phyloP scores from a whole-genome alignment of 148 eudicot species.

The Rhododendron kiyosumense region DNA sequence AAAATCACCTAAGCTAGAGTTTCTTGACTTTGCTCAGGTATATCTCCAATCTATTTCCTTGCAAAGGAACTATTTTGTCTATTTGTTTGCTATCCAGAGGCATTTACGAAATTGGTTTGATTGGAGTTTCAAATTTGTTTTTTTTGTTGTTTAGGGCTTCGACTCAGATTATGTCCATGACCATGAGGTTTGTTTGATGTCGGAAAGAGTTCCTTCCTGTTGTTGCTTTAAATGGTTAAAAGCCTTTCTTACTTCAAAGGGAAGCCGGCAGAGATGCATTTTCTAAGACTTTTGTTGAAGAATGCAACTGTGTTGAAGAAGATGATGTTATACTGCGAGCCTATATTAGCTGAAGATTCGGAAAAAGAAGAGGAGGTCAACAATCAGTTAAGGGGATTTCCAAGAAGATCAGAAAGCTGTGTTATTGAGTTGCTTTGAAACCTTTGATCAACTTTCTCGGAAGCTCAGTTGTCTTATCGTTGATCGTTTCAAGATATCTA shows the following conservation, averaged over 20 bases:
- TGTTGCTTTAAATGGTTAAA: not conserved
- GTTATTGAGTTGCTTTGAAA: not conserved
- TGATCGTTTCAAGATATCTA: not conserved
- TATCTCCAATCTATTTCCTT: not conserved
- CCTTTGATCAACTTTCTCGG: not conserved
- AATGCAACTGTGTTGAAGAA: not conserved
- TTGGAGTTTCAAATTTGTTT: not conserved
- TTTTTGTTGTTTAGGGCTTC: not conserved
- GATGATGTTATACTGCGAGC: not conserved
- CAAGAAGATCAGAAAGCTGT: not conserved
- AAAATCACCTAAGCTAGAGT: not conserved
- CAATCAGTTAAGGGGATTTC: not conserved
- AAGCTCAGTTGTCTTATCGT: not conserved
- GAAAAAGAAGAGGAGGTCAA: not conserved
- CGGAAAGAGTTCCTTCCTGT: not conserved
- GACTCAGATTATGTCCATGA: not conserved
- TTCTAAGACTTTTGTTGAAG: not conserved
- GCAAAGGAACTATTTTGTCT: not conserved
- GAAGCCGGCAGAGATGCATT: not conserved
- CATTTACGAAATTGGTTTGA: not conserved
- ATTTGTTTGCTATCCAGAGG: not conserved
- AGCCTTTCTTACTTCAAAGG: not conserved
- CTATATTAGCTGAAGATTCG: not conserved
- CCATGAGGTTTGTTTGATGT: not conserved
- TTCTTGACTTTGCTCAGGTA: not conserved